phyloP scores from a whole-genome alignment of 768 basidiomycete genomes.

The Agaricus subrufescens region DNA sequence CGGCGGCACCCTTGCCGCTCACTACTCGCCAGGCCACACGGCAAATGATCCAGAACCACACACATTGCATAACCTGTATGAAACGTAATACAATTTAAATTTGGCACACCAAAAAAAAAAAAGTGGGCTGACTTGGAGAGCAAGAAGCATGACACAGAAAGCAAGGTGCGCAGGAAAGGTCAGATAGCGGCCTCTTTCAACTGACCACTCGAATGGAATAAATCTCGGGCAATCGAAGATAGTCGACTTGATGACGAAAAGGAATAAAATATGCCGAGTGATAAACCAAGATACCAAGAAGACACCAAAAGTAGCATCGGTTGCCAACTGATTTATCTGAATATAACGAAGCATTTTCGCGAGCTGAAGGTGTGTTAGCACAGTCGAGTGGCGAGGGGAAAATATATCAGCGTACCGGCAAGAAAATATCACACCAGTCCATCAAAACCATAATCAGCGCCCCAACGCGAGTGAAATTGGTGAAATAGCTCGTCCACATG shows the following conservation, averaged over 20 bases:
- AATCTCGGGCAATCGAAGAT: slow-evolving; percentile 45
- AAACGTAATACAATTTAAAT: slow-evolving; percentile 9
- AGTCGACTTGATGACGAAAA: slow-evolving; percentile 60
- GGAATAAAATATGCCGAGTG: slow-evolving; percentile 83
- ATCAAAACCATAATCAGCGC: slow-evolving; percentile 87
- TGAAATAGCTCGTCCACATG: slow-evolving; percentile 72
- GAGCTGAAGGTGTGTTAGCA: slow-evolving; percentile 38
- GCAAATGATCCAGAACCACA: slow-evolving; percentile 88
- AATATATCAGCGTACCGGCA: slow-evolving; percentile 61
- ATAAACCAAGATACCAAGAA: slow-evolving; percentile 91
- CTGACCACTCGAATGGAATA: slow-evolving; percentile 55
- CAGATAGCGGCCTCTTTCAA: slow-evolving; percentile 51
- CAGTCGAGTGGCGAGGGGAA: background rate
- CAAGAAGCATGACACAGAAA: slow-evolving; percentile 53
- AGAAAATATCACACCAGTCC: slow-evolving; percentile 91
- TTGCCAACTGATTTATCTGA: slow-evolving; percentile 49
- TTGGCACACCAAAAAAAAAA: background rate
- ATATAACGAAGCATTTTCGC: slow-evolving; percentile 95
- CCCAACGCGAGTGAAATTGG: slow-evolving; percentile 85
- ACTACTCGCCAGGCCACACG: slow-evolving; percentile 80
- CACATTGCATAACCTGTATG: slow-evolving; percentile 58
- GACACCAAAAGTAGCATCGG: slow-evolving; percentile 70
- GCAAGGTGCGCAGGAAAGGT: slow-evolving; percentile 35
- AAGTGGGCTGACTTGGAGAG: slow-evolving; percentile 53
- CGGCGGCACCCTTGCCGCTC: slow-evolving; percentile 70